Evolutionary conservation across 2,329 filamentous ascomycete genomes (phyloP).

Genomic region (Fonsecaea monophora): DNA sequence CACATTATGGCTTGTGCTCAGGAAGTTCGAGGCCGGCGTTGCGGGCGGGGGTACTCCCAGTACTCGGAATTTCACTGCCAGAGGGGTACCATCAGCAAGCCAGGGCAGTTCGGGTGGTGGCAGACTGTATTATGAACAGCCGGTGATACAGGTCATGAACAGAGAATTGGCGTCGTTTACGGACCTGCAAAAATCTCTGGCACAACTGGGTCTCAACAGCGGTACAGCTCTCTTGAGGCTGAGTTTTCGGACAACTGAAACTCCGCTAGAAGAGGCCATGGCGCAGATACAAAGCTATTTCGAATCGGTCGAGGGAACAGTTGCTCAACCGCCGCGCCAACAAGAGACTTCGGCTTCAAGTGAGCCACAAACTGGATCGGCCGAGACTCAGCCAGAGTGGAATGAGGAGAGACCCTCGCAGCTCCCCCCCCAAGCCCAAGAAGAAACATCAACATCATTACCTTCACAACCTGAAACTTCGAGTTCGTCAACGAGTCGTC

Average conservation of each 20-base stretch:
- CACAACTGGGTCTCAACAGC: conserved; percentile 83
- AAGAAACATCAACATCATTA: conserved; percentile 19
- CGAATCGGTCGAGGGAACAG: conserved; percentile 28
- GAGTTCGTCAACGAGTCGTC: conserved; percentile 46
- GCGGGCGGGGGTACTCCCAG: conserved; percentile 60
- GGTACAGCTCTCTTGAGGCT: conserved; percentile 81
- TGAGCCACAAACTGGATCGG: conserved; percentile 29
- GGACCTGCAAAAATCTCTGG: conserved; percentile 87
- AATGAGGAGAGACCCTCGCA: conserved; percentile 31
- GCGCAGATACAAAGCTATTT: conserved; percentile 73
- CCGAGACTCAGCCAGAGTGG: conserved; percentile 26
- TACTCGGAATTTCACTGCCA: conserved; percentile 78
- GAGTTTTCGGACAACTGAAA: conserved; percentile 75
- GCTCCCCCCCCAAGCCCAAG: conserved; percentile 18
- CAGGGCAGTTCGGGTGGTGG: conserved; percentile 66
- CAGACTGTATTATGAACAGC: conserved; percentile 85
- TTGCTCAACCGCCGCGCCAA: conserved; percentile 14
- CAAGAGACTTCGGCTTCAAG: conserved; percentile 7
- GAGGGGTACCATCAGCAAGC: conserved; percentile 71
- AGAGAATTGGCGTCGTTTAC: conserved; percentile 76
- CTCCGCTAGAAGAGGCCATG: conserved; percentile 85
- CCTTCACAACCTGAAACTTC: conserved; percentile 38
- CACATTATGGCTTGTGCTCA: conserved; percentile 85
- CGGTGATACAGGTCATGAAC: conserved; percentile 82
- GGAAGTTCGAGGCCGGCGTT: conserved; percentile 83